Evolutionary conservation across 371 early-diverging fungal species (phyloP).

Genomic region (Rhizopus microsporus): DNA sequence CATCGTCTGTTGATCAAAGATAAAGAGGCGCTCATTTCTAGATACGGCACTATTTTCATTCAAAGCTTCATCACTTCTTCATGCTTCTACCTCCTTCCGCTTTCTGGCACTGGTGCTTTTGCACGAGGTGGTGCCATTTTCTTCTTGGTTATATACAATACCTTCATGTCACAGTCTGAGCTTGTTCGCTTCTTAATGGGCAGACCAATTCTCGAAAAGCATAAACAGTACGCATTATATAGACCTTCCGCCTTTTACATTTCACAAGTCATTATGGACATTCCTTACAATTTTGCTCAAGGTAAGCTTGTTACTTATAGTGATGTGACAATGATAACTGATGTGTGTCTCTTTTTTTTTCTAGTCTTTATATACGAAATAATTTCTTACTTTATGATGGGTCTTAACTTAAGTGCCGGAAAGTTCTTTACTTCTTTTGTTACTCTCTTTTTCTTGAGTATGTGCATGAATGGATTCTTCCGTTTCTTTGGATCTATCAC

Average conservation of each 20-base stretch:
- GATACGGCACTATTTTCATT: conserved; percentile 57
- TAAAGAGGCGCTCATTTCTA: conserved; percentile 51
- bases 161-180: conserved; percentile 55
- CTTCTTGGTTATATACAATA: conserved; percentile 56
- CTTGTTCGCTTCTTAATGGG: conserved; percentile 54
- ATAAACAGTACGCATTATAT: conserved; percentile 67
- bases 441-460: conserved; percentile 44
- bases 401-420: conserved; percentile 50
- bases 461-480: conserved; percentile 57
- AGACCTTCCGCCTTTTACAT: conserved; percentile 64
- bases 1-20: conserved; percentile 57
- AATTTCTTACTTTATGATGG: conserved; percentile 65
- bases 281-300: conserved; percentile 34
- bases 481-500: conserved; percentile 46
- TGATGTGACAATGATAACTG: conserved; percentile 6
- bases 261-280: conserved; percentile 54
- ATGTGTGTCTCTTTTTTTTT: conserved; percentile 47
- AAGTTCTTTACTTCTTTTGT: conserved; percentile 57
- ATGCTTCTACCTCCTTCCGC: conserved; percentile 61
- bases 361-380: conserved; percentile 50
- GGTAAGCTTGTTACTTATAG: conserved; percentile 8
- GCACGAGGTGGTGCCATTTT: conserved; percentile 74
- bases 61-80: conserved; percentile 73
- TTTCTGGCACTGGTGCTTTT: conserved; percentile 58
- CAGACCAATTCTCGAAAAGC: conserved; percentile 66